Percentiles rank a stretch among this genome's conserved stretches.
Conservation (phyloP, 75 land plant genomes). For the Selaginella tamariscina region DNA sequence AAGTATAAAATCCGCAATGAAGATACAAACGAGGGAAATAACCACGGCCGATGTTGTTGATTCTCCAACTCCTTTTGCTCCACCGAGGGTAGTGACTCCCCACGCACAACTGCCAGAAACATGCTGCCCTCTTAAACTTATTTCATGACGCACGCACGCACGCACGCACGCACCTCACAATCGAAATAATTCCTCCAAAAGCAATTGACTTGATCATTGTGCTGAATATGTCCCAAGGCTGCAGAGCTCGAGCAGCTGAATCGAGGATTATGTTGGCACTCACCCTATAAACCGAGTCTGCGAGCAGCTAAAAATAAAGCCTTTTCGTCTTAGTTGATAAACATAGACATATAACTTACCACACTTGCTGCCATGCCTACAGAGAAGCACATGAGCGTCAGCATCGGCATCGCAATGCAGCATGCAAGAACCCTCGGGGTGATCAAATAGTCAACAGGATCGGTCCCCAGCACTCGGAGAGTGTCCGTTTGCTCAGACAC, state of each 20-base stretch:
- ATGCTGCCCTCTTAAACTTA: background rate
- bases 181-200: conserved; percentile 74
- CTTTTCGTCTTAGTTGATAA: too few relatives aligned
- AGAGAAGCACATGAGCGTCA: conserved; percentile 72
- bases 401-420: conserved; percentile 55
- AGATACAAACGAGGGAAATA: conserved; percentile 86
- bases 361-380: conserved; percentile 86
- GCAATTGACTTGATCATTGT: conserved; percentile 79
- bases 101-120: conserved; percentile 26
- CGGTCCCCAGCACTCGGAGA: conserved; percentile 61
- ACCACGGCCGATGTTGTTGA: conserved; percentile 96
- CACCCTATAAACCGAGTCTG: conserved; percentile 75
- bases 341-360: too few relatives aligned
- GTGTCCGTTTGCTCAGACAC: conserved; percentile 96
- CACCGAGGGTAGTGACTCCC: conserved; percentile 87
- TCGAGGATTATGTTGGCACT: conserved; percentile 85
- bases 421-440: conserved; percentile 84
- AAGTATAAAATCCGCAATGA: conserved; percentile 83
- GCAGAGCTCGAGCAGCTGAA: conserved; percentile 70
- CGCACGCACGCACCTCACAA: conserved; percentile 63
- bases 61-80: conserved; percentile 97
- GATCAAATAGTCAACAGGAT: conserved; percentile 81
- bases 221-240: conserved; percentile 87
- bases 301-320: too few relatives aligned
- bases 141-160: background rate